Evolutionary conservation across 768 basidiomycete species (phyloP).

Genomic region (Suillus tomentosus): DNA sequence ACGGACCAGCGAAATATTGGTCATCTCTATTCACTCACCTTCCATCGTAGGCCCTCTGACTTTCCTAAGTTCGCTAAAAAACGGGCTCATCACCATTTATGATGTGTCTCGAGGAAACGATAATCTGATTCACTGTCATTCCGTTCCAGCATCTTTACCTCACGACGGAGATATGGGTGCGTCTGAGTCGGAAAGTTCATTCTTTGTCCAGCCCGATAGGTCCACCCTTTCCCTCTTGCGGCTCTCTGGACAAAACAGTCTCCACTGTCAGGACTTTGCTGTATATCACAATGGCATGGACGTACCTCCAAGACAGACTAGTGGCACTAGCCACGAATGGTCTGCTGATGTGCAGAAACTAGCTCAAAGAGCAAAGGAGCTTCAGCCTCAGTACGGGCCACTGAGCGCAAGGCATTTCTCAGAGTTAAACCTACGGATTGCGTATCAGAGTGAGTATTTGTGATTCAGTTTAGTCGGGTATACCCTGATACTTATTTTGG

Average conservation of each 20-base stretch:
- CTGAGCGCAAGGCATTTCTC: slow-evolving; percentile 46
- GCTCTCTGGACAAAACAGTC: slow-evolving; percentile 48
- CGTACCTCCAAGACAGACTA: slow-evolving; percentile 1
- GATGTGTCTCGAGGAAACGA: slow-evolving; percentile 50
- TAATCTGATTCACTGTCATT: slow-evolving; percentile 45
- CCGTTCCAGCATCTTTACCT: slow-evolving; percentile 44
- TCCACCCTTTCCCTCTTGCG: slow-evolving; percentile 43
- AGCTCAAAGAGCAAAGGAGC: slow-evolving; percentile 26
- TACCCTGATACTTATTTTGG: slow-evolving; percentile 18
- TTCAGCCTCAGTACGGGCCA: slow-evolving; percentile 42
- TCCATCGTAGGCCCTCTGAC: slow-evolving; percentile 47
- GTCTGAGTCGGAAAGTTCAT: slow-evolving; percentile 33
- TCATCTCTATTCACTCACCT: slow-evolving; percentile 8
- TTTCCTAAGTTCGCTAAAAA: slow-evolving; percentile 60
- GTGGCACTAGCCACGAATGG: slow-evolving; percentile 35
- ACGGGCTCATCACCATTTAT: slow-evolving; percentile 62
- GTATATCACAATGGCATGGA: slow-evolving; percentile 18
- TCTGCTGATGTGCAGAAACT: slow-evolving; percentile 42
- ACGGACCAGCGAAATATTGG: slow-evolving; percentile 10
- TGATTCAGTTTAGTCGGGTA: slow-evolving; percentile 5
- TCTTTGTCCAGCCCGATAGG: slow-evolving; percentile 33
- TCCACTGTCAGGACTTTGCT: slow-evolving; percentile 46
- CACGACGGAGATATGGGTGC: slow-evolving; percentile 26
- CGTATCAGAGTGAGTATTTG: slow-evolving; percentile 56
- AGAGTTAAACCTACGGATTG: slow-evolving; percentile 49